Base-by-base conservation (phyloP, 805 yeast species). In the Saccharomycopsis sp. region DNA sequence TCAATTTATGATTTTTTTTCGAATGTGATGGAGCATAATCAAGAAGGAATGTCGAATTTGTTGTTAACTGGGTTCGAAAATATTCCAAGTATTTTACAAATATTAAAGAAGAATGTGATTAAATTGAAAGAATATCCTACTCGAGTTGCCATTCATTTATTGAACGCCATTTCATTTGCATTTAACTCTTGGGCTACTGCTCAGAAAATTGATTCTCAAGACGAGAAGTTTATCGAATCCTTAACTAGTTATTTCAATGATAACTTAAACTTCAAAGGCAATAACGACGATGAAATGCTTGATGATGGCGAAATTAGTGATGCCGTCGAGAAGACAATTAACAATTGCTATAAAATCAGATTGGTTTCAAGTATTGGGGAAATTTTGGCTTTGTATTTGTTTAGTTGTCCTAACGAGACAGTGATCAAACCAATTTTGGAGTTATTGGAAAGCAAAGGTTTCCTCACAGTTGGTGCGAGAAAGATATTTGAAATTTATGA, bases 101-200 rank as follows among this genome's bases (percentile, higher is more conserved):
- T 79, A 14, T 58, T 85, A 50, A 81, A 81, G 57, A 64, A 63
- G 17, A 76, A 75, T 47, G 73, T 79, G 0, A 57, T 71, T 22
- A 69, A 71, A 21, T 65, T 81, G 46, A 70, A 72, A 8, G 60
- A 66, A 39, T 73, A 74, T 42, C 86, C 90, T 1, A 71, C 77
- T 42, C 66, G 74, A 14, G 79, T 80, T n/a, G 74, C 81, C 20
- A 72, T 81, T 19, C 80, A 80, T 50, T 61, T 87, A 20, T 68
- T 85, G 17, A 88, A 84, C 58, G 78, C 94, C 0, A 69, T 88
- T 22, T 74, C 93, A 0, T 64, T 75, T 40, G 88, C 94, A 0
- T 75, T 80, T 54, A 85, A 84, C 57, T 74, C 86, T 0, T 85
- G 95, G 94, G 75, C 82, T 0, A 71, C 80, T 1, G 75, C 77